A percentile compares a stretch with the other conserved stretches of the same genome.
These are phyloP conservation scores for Fonsecaea erecta DNA, from an alignment of 2,329 filamentous ascomycete species.

Conservation along the genomic window DNA sequence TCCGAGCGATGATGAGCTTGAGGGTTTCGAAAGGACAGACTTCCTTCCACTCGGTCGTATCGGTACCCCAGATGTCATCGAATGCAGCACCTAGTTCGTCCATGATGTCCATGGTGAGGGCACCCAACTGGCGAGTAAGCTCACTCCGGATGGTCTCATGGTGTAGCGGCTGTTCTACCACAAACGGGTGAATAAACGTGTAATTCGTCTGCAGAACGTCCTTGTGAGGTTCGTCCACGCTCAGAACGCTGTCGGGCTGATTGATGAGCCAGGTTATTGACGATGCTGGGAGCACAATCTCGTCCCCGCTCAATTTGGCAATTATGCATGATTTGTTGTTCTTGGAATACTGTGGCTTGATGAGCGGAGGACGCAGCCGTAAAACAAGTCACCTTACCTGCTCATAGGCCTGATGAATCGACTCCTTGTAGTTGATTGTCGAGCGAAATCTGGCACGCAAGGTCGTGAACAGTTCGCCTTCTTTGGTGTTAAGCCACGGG, in stretches of 20 bases:
- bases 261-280: conserved; percentile 50
- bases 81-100: conserved; percentile 46
- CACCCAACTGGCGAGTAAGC: conserved; percentile 47
- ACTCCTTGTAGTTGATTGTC: conserved; percentile 21
- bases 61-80: conserved; percentile 44
- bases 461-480: conserved; percentile 23
- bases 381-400: conserved; percentile 9
- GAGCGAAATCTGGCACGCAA: conserved; percentile 24
- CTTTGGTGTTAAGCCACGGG: conserved; percentile 28
- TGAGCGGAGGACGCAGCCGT: background rate
- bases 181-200: conserved; percentile 43
- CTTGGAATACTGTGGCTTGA: conserved; percentile 25
- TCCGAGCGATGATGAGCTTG: conserved; percentile 46
- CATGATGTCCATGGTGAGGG: conserved; percentile 44
- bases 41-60: conserved; percentile 46
- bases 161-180: conserved; percentile 48
- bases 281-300: conserved; percentile 43
- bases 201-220: conserved; percentile 48
- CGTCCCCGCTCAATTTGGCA: conserved; percentile 17
- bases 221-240: conserved; percentile 44
- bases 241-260: conserved; percentile 49
- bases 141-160: conserved; percentile 49
- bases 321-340: conserved; percentile 26
- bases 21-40: conserved; percentile 46
- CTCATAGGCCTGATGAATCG: conserved; percentile 28